Evolutionary conservation across 805 yeast species (phyloP), one percentile per base, ranked within the genome.

Genomic region (Candida broadrunensis): DNA sequence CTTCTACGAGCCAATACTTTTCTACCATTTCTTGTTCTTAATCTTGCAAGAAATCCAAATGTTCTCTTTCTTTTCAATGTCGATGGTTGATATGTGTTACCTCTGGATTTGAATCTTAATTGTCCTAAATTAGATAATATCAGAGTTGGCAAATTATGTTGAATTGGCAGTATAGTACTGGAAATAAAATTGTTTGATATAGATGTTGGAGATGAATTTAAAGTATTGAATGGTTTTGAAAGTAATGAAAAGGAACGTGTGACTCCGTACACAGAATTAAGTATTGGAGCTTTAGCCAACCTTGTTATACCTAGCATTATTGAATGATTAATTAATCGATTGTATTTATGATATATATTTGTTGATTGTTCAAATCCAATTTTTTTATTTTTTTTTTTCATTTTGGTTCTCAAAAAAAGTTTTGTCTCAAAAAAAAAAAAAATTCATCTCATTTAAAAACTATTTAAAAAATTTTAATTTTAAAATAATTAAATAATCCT

Each of bases 11-110:
- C 77, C 42, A 93, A 65, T 29, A 93, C 78, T 58, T 81, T 86
- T 51, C 91, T 78, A 6, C 97, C 97, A 27, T 78, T 75, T 52
- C 75, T 78, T 5, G 85, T 66, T 57, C 82, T 80, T 64, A 85
- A 77, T 60, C 97, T 80, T 11, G 95, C 88, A 59, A 93, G 72
- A 54, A 90, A 93, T 0, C 99, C 99, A 43, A 85, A 74, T 25
- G 85, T 81, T 63, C 96, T 83, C 72, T 93, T 93, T 61, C 98
- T 78, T 61, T 86, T 88, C 48, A 88, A 70, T 4, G 95, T 88
- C 46, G 88, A 83, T 38, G 99, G 99, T 65, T 91, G 97, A 65
- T 85, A 91, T 15, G 96, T 88, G 68, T 88, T 85, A 65, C 99
- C 98, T 67, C 96, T 81, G 29, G 91, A 73, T 60, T 88, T 83